Evolutionary conservation across 495 filamentous ascomycete species (phyloP).

Genomic region (Penicillium cosmopolitanum): DNA sequence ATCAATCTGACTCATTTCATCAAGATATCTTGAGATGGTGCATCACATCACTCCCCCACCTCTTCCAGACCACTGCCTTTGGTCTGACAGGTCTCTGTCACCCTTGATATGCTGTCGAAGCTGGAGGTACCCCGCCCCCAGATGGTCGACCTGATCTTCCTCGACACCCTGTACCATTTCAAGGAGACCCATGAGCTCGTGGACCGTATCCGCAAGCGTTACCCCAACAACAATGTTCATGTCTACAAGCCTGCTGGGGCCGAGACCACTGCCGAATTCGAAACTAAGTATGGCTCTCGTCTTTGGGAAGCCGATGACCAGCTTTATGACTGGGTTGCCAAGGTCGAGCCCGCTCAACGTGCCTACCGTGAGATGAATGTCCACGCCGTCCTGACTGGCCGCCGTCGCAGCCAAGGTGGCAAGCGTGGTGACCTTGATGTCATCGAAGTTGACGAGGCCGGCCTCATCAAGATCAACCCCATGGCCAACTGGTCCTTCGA

Average conservation of each 20-base stretch:
- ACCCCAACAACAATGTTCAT: constrained; percentile 79
- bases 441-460: constrained; percentile 89
- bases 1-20: constrained; percentile 28
- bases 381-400: constrained; percentile 92
- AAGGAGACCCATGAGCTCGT: constrained; percentile 84
- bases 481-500: constrained; percentile 93
- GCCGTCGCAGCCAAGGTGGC: constrained; percentile 89
- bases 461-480: constrained; percentile 98
- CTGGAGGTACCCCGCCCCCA: constrained; percentile 68
- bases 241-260: constrained; percentile 81
- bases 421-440: constrained; percentile 87
- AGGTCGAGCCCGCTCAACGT: constrained; percentile 94
- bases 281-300: constrained; percentile 74
- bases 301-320: constrained; percentile 87
- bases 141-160: constrained; percentile 88
- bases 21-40: constrained; percentile 90
- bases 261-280: constrained; percentile 74
- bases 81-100: constrained; percentile 92
- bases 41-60: constrained; percentile 83
- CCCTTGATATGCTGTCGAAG: constrained; percentile 92
- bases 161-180: constrained; percentile 97
- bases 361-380: constrained; percentile 89
- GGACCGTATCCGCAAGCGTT: constrained; percentile 72
- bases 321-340: constrained; percentile 94
- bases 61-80: constrained; percentile 98